These are phyloP conservation scores for Kwoniella dejecticola DNA, from an alignment of 768 basidiomycete species.

Conservation along the genomic window DNA sequence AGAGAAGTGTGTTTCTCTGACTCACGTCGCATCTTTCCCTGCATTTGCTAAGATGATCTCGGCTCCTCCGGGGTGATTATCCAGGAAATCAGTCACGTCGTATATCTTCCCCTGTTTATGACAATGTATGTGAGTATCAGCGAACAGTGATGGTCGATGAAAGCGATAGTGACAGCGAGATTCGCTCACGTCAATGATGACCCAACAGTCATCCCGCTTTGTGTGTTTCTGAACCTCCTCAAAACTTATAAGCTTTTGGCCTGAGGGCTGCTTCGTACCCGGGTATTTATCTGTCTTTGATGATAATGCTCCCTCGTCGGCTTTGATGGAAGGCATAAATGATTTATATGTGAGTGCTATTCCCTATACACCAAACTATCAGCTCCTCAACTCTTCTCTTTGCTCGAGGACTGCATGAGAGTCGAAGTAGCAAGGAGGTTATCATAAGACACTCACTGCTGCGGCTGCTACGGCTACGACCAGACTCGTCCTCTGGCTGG, in stretches of 20 bases:
- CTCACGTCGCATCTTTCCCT: slow-evolving; percentile 56
- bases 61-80: slow-evolving; percentile 54
- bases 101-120: slow-evolving; percentile 53
- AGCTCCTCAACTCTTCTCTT: background rate
- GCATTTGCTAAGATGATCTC: slow-evolving; percentile 52
- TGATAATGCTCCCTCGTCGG: slow-evolving; percentile 15
- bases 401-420: too few relatives aligned
- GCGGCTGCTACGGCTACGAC: slow-evolving; percentile 2
- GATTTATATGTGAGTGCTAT: slow-evolving; percentile 5
- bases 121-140: background rate
- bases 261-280: slow-evolving; percentile 39
- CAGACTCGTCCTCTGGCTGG: background rate
- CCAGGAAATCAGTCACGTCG: slow-evolving; percentile 56
- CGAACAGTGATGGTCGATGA: background rate
- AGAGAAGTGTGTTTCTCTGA: background rate
- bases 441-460: background rate
- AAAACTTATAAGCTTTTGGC: slow-evolving; percentile 54
- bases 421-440: too few relatives aligned
- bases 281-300: slow-evolving; percentile 21
- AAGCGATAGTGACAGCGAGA: background rate
- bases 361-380: background rate
- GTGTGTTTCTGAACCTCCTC: slow-evolving; percentile 65
- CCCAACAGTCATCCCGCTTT: slow-evolving; percentile 91
- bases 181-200: slow-evolving; percentile 69
- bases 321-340: slow-evolving; percentile 13